Conservation (phyloP, 805 yeast species). For the Hanseniaspora taiwanica region DNA sequence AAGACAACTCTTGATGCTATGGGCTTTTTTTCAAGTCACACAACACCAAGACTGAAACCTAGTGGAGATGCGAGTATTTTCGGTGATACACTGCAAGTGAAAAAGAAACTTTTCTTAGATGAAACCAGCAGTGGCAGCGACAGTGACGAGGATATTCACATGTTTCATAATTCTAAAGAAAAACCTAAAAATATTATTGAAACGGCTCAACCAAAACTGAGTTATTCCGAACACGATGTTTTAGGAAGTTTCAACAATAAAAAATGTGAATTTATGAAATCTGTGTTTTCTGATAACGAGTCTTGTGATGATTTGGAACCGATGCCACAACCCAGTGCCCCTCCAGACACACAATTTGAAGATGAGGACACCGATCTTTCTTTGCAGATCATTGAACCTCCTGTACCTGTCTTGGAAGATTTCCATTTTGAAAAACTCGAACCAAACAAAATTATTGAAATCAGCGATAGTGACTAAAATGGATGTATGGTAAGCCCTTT, state of each 20-base stretch:
- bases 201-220: too few species aligned
- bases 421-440: neutral
- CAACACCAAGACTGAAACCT: neutral
- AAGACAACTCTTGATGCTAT: constrained; percentile 14
- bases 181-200: too few species aligned
- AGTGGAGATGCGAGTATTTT: too few species aligned
- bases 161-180: too few species aligned
- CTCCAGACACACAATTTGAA: too few species aligned
- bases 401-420: neutral
- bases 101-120: neutral
- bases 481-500: too few species aligned
- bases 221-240: too few species aligned
- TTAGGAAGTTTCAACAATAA: too few species aligned
- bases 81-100: too few species aligned
- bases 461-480: neutral
- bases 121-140: neutral
- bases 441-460: neutral
- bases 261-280: neutral
- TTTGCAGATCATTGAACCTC: neutral
- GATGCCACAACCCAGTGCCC: too few species aligned
- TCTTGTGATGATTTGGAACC: neutral
- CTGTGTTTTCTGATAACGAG: neutral
- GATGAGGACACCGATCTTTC: neutral
- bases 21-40: neutral
- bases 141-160: neutral